A percentile compares a stretch with the other conserved stretches of the same genome.
These are phyloP conservation scores for Globisporangium nunn DNA, from an alignment of 352 stramenopile species.

Conservation along the genomic window DNA sequence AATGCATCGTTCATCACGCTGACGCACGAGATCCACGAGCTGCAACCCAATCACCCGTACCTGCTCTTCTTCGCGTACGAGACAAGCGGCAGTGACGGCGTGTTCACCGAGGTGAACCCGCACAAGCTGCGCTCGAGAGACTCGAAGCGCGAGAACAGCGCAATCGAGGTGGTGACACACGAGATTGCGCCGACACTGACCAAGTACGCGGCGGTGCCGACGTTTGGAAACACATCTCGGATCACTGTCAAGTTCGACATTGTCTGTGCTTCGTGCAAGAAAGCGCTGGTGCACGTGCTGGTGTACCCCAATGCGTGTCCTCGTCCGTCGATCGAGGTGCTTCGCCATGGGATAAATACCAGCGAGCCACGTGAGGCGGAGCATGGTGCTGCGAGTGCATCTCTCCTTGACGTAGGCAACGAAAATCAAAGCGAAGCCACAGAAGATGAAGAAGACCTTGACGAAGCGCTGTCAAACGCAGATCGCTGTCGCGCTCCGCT, in stretches of 20 bases:
- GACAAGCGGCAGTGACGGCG: slow-evolving; percentile 47
- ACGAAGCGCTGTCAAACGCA: too few relatives aligned
- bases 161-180: slow-evolving; percentile 45
- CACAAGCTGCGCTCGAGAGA: slow-evolving; percentile 44
- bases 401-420: not conserved
- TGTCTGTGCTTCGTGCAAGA: slow-evolving; percentile 34
- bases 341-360: not conserved
- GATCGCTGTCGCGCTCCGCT: slow-evolving; percentile 3
- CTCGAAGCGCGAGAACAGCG: slow-evolving; percentile 27
- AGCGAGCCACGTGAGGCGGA: not conserved
- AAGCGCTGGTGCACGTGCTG: slow-evolving; percentile 46
- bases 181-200: slow-evolving; percentile 38
- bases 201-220: slow-evolving; percentile 33
- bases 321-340: slow-evolving; percentile 11
- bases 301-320: slow-evolving; percentile 34
- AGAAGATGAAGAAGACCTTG: too few relatives aligned
- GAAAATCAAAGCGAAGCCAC: not conserved
- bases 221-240: slow-evolving; percentile 42
- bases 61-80: slow-evolving; percentile 74
- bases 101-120: slow-evolving; percentile 66
- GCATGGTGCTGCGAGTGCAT: too few relatives aligned
- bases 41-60: slow-evolving; percentile 46
- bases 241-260: slow-evolving; percentile 58
- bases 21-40: slow-evolving; percentile 24
- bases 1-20: slow-evolving; percentile 44